A percentile compares a stretch with the other conserved stretches of the same genome.
Evolutionary conservation across 2,329 filamentous ascomycete species (phyloP).

Genomic region (Penicillium occitanis): DNA sequence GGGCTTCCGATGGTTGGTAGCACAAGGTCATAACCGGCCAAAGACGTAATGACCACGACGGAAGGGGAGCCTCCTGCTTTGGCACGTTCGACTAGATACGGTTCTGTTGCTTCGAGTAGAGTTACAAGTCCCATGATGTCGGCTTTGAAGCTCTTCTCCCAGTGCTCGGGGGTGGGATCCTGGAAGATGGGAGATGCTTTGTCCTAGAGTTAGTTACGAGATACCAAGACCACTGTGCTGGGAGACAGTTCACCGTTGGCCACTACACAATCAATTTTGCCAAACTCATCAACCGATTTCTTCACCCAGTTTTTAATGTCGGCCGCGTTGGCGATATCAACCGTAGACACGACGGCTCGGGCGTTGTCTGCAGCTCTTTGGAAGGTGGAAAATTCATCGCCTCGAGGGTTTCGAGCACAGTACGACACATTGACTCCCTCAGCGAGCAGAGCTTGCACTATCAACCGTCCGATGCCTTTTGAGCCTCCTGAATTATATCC

Average conservation of each 20-base stretch:
- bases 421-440: not conserved
- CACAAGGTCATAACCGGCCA: constrained; percentile 6
- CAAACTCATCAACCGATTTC: not conserved
- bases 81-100: not conserved
- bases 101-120: not conserved
- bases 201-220: not conserved
- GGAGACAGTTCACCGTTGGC: not conserved
- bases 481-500: not conserved
- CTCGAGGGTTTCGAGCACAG: not conserved
- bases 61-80: constrained; percentile 8
- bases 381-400: not conserved
- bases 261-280: not conserved
- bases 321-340: not conserved
- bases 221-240: not conserved
- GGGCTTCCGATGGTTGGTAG: not conserved
- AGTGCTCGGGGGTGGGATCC: constrained; percentile 6
- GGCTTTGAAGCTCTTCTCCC: constrained; percentile 4
- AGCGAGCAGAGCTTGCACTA: not conserved
- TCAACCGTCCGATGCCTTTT: not conserved
- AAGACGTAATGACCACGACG: constrained; percentile 7
- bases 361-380: not conserved
- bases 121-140: constrained; percentile 10
- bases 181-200: constrained; percentile 4
- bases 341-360: not conserved
- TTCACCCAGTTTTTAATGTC: not conserved